Evolutionary conservation across 208 protist species (phyloP).

Genomic region (Leishmania aethiopica): DNA sequence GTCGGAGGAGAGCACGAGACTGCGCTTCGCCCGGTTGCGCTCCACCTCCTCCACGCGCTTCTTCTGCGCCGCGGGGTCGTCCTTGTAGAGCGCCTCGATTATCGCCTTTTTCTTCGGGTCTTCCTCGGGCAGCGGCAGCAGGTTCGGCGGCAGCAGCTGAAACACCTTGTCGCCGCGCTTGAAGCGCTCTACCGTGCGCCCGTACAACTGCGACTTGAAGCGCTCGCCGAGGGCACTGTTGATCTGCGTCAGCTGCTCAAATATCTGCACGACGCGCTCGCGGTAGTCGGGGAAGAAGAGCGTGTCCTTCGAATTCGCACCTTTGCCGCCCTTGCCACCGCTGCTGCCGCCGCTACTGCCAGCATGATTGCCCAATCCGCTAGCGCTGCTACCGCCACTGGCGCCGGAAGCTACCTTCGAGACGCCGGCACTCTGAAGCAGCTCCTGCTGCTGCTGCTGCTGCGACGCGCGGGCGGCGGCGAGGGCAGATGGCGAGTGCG

Average conservation of each 20-base stretch:
- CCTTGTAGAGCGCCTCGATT: slow-evolving; percentile 4
- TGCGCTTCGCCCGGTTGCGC: slow-evolving; percentile 45
- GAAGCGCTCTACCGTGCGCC: slow-evolving; percentile 55
- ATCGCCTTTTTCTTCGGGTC: slow-evolving; percentile 22
- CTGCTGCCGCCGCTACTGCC: not conserved
- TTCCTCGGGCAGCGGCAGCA: slow-evolving; percentile 57
- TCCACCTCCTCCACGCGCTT: slow-evolving; percentile 31
- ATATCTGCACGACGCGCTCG: slow-evolving; percentile 73
- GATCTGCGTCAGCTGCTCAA: slow-evolving; percentile 79
- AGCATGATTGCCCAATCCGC: not conserved
- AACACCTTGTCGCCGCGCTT: slow-evolving; percentile 72
- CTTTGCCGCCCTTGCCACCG: slow-evolving; percentile 5
- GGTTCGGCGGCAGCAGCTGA: slow-evolving; percentile 69
- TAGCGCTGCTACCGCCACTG: not conserved
- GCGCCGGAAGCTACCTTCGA: not conserved
- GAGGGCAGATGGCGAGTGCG: not conserved
- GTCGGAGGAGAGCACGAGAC: slow-evolving; percentile 27
- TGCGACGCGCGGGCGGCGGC: not conserved
- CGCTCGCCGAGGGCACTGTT: slow-evolving; percentile 77
- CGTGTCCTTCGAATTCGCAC: slow-evolving; percentile 20
- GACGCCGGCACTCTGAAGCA: not conserved
- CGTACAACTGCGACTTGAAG: slow-evolving; percentile 82
- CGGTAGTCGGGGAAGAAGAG: slow-evolving; percentile 77
- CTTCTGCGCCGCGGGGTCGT: slow-evolving; percentile 9
- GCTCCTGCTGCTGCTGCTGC: slow-evolving; percentile 8